A percentile compares a stretch with the other conserved stretches of the same genome.
Conservation (phyloP, 1,284 basidiomycete species). For the Schizophyllum amplum region DNA sequence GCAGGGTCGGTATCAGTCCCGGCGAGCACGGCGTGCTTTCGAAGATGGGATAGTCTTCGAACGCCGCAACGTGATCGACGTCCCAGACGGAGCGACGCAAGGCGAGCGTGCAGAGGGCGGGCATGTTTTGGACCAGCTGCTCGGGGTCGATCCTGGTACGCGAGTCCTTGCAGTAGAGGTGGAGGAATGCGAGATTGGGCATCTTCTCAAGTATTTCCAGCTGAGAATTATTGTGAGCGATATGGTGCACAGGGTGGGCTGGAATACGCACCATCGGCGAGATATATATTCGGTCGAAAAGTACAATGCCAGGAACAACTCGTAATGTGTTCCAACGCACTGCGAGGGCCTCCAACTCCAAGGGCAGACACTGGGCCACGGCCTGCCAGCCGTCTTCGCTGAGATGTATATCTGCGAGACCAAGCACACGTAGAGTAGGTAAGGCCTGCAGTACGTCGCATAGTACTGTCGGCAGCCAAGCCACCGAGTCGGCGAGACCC, state of each 20-base stretch:
- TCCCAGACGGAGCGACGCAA: slow-evolving; percentile 29
- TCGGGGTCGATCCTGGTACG: slow-evolving; percentile 21
- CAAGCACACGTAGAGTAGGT: background rate
- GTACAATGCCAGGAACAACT: background rate
- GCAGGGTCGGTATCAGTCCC: too few relatives aligned
- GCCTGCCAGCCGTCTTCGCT: background rate
- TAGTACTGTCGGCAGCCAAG: background rate
- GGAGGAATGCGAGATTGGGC: slow-evolving; percentile 24
- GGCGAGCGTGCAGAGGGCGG: slow-evolving; percentile 24
- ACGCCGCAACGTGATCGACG: slow-evolving; percentile 20
- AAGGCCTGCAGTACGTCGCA: background rate
- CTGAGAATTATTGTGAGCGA: slow-evolving; percentile 13
- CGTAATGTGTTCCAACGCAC: background rate
- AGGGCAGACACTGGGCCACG: background rate
- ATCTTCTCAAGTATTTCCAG: slow-evolving; percentile 21
- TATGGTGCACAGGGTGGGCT: background rate
- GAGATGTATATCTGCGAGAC: background rate
- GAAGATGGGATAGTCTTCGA: slow-evolving; percentile 15
- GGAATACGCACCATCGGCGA: background rate
- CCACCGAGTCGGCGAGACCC: background rate
- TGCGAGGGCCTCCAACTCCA: background rate
- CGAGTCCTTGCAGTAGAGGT: slow-evolving; percentile 23
- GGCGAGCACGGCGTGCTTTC: background rate
- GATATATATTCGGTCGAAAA: background rate
- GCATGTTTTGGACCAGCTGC: slow-evolving; percentile 25